Evolutionary conservation across 2,329 filamentous ascomycete species (phyloP).

Genomic region (Penicillium sp.): DNA sequence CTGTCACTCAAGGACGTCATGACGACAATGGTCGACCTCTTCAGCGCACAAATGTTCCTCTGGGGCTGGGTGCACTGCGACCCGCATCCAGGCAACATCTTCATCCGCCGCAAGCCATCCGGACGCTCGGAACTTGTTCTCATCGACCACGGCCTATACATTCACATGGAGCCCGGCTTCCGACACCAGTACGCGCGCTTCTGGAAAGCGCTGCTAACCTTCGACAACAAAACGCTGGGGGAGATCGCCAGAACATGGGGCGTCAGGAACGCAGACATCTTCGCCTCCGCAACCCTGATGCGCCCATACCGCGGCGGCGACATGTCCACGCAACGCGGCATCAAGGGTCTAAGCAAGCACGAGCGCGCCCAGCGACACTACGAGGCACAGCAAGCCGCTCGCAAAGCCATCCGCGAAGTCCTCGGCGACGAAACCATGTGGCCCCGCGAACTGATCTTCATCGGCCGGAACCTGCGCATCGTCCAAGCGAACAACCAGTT

Average conservation of each 20-base stretch:
- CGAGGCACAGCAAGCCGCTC: constrained; percentile 71
- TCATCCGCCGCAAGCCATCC: constrained; percentile 75
- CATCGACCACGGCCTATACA: constrained; percentile 95
- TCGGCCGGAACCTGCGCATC: constrained; percentile 85
- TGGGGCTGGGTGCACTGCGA: constrained; percentile 96
- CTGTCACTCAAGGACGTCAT: constrained; percentile 80
- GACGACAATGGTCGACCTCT: constrained; percentile 93
- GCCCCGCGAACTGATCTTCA: constrained; percentile 86
- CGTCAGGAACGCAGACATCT: constrained; percentile 80
- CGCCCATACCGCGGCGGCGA: constrained; percentile 85
- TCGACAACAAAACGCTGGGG: constrained; percentile 76
- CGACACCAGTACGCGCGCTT: constrained; percentile 79
- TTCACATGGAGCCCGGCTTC: constrained; percentile 79
- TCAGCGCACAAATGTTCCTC: constrained; percentile 96
- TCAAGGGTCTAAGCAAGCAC: constrained; percentile 48
- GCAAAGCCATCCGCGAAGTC: constrained; percentile 68
- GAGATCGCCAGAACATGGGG: constrained; percentile 76
- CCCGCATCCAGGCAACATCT: constrained; percentile 95
- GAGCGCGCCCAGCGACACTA: constrained; percentile 59
- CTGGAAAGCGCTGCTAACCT: constrained; percentile 90
- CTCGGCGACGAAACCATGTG: constrained; percentile 80
- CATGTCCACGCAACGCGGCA: constrained; percentile 55
- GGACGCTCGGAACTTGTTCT: constrained; percentile 87
- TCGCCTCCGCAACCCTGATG: constrained; percentile 85
- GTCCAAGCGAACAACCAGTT: constrained; percentile 92